A percentile compares a stretch with the other conserved stretches of the same genome.
Conservation (phyloP, 306 rosid genomes). For the Cucurbita maxima region DNA sequence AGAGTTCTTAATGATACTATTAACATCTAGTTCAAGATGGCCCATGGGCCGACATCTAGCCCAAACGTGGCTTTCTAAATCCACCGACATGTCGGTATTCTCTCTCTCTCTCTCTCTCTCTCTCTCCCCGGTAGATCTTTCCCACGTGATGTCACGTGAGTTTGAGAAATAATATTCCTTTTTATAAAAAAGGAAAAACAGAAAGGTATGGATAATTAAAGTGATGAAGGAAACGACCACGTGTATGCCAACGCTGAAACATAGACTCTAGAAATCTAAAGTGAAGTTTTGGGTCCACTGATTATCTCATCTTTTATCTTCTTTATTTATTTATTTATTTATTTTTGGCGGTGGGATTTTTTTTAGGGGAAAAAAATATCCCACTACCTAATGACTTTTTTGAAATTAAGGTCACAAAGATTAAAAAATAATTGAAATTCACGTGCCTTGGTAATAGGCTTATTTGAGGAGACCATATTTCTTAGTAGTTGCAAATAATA, state of each 20-base stretch:
- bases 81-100: not conserved
- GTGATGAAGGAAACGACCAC: not conserved
- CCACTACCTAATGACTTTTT: not conserved
- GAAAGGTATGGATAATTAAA: not conserved
- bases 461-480: not conserved
- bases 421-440: not conserved
- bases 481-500: not conserved
- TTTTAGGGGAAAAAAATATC: not conserved
- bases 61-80: not conserved
- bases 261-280: not conserved
- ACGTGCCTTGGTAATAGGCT: not conserved
- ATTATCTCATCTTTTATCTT: not conserved
- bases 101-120: not conserved
- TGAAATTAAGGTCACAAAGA: not conserved
- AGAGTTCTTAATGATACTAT: not conserved
- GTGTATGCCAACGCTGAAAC: not conserved
- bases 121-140: not conserved
- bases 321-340: not conserved
- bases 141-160: not conserved
- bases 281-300: not conserved
- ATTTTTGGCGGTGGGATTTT: not conserved
- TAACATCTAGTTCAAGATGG: not conserved
- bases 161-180: not conserved
- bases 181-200: not conserved
- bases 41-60: conserved; percentile 2